These are phyloP conservation scores for Psidium friedrichsthalianum DNA, from an alignment of 345 rosid species.

Conservation along the genomic window DNA sequence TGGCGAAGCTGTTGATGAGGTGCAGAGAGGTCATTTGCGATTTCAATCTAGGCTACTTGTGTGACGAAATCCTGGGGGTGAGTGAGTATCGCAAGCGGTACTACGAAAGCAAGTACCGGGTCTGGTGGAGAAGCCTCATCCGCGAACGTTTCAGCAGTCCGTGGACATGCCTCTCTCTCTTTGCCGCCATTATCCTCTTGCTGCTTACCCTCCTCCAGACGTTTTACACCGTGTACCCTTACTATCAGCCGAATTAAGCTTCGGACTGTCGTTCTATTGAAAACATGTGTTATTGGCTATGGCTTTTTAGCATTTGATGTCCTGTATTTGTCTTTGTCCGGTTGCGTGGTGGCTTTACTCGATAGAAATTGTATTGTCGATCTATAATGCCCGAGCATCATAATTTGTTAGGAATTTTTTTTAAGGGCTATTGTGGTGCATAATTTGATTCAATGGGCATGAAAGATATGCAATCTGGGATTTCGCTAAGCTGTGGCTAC, in stretches of 20 bases:
- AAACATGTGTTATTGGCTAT: no score
- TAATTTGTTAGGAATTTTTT: not conserved
- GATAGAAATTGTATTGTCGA: not conserved
- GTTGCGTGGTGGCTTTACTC: no score
- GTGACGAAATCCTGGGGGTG: not conserved
- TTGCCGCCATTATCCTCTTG: slow-evolving; percentile 4
- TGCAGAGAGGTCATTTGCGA: not conserved
- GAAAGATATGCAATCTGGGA: not conserved
- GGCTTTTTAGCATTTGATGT: no score
- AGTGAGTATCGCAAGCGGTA: not conserved
- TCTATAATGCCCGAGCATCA: not conserved
- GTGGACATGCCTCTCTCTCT: slow-evolving; percentile 6
- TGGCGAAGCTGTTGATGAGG: not conserved
- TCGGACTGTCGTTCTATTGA: no score
- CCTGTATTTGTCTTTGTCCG: no score
- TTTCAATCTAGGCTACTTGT: not conserved
- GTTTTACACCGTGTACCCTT: not conserved
- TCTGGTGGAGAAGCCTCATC: slow-evolving; percentile 1
- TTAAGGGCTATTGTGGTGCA: not conserved
- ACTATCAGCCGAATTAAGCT: not conserved
- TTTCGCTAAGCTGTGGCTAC: no score
- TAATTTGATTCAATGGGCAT: not conserved
- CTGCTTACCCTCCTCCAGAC: slow-evolving; percentile 1
- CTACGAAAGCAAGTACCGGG: not conserved
- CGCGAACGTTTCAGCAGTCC: not conserved